phyloP scores from a whole-genome alignment of 2,329 filamentous ascomycete species.

The Fusarium sp. region DNA sequence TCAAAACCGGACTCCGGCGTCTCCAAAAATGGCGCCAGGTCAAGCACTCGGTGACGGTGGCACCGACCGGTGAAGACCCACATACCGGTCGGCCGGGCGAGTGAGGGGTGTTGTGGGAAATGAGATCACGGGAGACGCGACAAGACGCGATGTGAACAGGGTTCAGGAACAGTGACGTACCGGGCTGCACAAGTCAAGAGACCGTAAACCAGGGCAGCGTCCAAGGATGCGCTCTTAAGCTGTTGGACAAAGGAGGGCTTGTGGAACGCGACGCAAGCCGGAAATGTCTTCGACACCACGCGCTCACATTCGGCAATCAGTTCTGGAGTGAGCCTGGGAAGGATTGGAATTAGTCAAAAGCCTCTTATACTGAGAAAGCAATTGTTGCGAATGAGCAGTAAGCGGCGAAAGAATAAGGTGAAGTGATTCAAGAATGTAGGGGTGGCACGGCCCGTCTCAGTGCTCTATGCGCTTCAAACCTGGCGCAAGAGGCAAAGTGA shows the following conservation, averaged over 20 bases:
- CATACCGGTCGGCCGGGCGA: slow-evolving; percentile 39
- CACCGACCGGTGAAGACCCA: slow-evolving; percentile 45
- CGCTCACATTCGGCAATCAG: slow-evolving; percentile 69
- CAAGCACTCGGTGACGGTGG: slow-evolving; percentile 36
- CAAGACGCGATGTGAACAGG: slow-evolving; percentile 22
- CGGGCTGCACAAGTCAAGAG: slow-evolving; percentile 67
- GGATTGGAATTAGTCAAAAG: slow-evolving; percentile 41
- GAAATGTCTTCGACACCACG: slow-evolving; percentile 69
- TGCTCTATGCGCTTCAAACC: slow-evolving; percentile 25
- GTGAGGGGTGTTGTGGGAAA: slow-evolving; percentile 36
- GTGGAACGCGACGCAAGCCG: slow-evolving; percentile 71
- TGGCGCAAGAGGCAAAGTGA: slow-evolving; percentile 13
- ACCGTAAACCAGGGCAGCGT: slow-evolving; percentile 67
- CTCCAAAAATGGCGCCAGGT: slow-evolving; percentile 15
- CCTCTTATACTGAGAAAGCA: slow-evolving; percentile 4
- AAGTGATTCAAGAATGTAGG: slow-evolving; percentile 19
- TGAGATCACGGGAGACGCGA: slow-evolving; percentile 27
- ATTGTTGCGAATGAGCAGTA: slow-evolving; percentile 8
- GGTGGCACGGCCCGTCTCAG: slow-evolving; percentile 43
- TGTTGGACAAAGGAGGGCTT: slow-evolving; percentile 71
- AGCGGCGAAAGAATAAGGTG: slow-evolving; percentile 10
- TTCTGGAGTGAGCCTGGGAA: slow-evolving; percentile 63
- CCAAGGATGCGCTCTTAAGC: slow-evolving; percentile 66
- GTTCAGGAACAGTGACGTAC: slow-evolving; percentile 55
- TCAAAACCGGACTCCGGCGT: slow-evolving; percentile 35